A percentile compares a stretch with the other conserved stretches of the same genome.
These are phyloP conservation scores for Hanseniaspora mollemarum DNA, from an alignment of 805 yeast species.

Conservation along the genomic window DNA sequence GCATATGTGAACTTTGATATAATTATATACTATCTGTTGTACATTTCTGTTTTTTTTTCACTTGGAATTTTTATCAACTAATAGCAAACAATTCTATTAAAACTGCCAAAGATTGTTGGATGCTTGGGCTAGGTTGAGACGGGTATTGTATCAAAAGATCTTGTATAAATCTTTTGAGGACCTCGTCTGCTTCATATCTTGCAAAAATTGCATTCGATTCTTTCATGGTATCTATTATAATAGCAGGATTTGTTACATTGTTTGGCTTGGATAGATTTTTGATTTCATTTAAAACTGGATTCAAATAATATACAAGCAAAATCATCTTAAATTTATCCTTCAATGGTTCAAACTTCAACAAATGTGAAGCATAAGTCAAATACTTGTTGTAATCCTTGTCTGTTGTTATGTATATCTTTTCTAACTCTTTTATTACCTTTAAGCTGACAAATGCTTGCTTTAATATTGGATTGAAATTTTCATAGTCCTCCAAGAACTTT, in stretches of 20 bases:
- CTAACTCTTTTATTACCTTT: conserved; percentile 6
- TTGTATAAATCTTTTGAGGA: neutral
- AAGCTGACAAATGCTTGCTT: conserved; percentile 11
- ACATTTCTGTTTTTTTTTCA: too few species aligned
- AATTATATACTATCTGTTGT: neutral
- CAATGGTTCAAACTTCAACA: conserved; percentile 3
- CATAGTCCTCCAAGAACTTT: conserved; percentile 1
- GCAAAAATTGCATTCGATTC: neutral
- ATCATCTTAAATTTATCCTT: conserved; percentile 3
- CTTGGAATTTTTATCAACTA: neutral
- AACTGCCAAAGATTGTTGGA: neutral
- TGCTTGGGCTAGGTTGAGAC: neutral
- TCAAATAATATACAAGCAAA: conserved; percentile 1
- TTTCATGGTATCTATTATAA: neutral
- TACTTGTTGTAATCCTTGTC: neutral
- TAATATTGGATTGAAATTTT: conserved; percentile 8
- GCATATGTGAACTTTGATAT: neutral
- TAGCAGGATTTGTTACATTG: neutral
- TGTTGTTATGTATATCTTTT: neutral
- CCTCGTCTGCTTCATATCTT: neutral
- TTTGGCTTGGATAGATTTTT: too few species aligned
- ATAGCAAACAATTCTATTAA: neutral
- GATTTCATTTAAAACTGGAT: neutral
- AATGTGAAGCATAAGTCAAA: neutral
- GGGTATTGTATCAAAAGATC: neutral